Percentiles rank a stretch among this genome's conserved stretches.
Conservation (phyloP, 2,329 filamentous ascomycete genomes). For the Knoxdaviesia capensis region DNA sequence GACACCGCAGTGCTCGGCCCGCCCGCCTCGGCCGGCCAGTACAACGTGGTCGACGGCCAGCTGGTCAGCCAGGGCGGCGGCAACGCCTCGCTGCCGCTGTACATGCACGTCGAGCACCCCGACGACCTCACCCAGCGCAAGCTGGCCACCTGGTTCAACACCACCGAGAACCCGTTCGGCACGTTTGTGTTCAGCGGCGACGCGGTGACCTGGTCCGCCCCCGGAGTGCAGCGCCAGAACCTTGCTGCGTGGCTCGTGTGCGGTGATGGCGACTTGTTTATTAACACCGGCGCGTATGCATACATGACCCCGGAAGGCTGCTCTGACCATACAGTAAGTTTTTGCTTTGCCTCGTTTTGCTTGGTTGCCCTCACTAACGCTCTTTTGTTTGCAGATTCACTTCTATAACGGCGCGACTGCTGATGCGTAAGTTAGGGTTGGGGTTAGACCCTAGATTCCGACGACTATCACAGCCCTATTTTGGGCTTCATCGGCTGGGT, state of each 20-base stretch:
- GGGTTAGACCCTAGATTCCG: neutral
- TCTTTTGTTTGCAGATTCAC: constrained; percentile 13
- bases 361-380: neutral
- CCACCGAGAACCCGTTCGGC: constrained; percentile 27
- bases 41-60: constrained; percentile 29
- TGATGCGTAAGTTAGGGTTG: neutral
- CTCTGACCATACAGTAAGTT: constrained; percentile 26
- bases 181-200: constrained; percentile 32
- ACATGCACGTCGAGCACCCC: constrained; percentile 21
- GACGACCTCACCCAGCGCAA: constrained; percentile 20
- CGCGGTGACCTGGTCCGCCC: constrained; percentile 27
- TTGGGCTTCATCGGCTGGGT: too few species aligned
- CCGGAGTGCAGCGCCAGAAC: constrained; percentile 25
- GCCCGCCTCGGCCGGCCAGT: constrained; percentile 30
- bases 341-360: neutral
- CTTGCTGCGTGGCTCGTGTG: constrained; percentile 34
- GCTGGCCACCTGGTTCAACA: constrained; percentile 25
- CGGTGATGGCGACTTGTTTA: constrained; percentile 22
- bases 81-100: constrained; percentile 12
- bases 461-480: too few species aligned
- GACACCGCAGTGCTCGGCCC: constrained; percentile 24
- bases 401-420: constrained; percentile 19
- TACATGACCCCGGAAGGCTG: constrained; percentile 33
- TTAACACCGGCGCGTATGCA: constrained; percentile 33
- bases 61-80: constrained; percentile 14